These are phyloP conservation scores for Stevia rebaudiana DNA, from an alignment of 140 eudicot genomes.

Conservation along the genomic window DNA sequence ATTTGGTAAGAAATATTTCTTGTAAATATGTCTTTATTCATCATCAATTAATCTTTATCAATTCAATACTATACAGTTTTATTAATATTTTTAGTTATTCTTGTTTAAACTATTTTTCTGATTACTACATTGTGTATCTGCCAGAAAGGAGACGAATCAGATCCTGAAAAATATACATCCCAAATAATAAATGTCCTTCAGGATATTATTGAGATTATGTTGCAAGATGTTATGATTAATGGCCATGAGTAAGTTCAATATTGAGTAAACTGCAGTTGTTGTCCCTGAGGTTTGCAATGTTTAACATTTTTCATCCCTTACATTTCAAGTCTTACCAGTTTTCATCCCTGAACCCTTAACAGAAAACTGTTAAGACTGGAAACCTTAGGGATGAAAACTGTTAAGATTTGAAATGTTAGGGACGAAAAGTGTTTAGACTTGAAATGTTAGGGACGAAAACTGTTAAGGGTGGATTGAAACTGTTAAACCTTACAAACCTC, in stretches of 20 bases:
- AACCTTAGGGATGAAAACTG: too few species aligned
- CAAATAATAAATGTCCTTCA: slow-evolving; percentile 82
- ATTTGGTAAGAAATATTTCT: slow-evolving; percentile 47
- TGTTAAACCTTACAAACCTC: too few species aligned
- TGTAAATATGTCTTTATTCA: background rate
- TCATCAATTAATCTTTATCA: slow-evolving; percentile 4
- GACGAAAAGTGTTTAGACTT: too few species aligned
- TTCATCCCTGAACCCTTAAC: too few species aligned
- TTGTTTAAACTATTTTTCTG: slow-evolving; percentile 14
- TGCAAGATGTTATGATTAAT: slow-evolving; percentile 75
- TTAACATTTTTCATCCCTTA: too few species aligned
- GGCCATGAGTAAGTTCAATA: slow-evolving; percentile 70
- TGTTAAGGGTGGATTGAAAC: too few species aligned
- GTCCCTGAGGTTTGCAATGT: too few species aligned
- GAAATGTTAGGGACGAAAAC: too few species aligned
- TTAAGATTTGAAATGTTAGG: too few species aligned
- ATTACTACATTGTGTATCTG: slow-evolving; percentile 14
- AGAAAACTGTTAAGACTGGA: too few species aligned
- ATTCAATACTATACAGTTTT: background rate
- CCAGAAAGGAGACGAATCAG: slow-evolving; percentile 52
- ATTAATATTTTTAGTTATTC: slow-evolving; percentile 8
- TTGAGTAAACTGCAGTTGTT: too few species aligned
- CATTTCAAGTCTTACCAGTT: too few species aligned
- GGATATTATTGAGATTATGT: slow-evolving; percentile 91
- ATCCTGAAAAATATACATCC: slow-evolving; percentile 47